Base-by-base conservation (phyloP, 129 eudicot species). In the Pittosporum tobira region DNA sequence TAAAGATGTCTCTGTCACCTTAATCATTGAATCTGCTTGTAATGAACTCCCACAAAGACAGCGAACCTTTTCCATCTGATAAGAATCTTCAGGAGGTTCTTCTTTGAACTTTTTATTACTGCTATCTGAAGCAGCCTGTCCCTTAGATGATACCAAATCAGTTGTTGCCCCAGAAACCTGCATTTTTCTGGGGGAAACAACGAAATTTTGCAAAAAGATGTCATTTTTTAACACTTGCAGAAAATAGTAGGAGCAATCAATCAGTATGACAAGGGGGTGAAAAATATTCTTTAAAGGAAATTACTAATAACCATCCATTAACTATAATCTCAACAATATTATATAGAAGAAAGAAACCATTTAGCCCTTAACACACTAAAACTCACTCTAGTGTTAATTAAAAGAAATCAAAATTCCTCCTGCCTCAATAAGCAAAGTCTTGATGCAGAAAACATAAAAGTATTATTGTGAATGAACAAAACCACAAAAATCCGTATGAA, bases 31-130 rank as follows among this genome's bases (percentile, higher is more conserved):
- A 60, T 93, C 94, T 40, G 84, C 62, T 34, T 70, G 78, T 62
- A 79, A 56, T 4, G 86, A 51, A 77, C 74, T 84, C 38, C 96
- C 96, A 81, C 99, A 93, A 18, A 74, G 82, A 66, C 99, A 93
- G 26, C 99, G 93, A 45, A 84, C 73, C 66, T 81, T 93, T 34
- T 91, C 88, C 69, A 63, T 61, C 57, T 70, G 88, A 70, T 74
- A 61, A 37, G 75, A 54, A 52, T 76, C 93, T 57, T 74, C 93
- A 59, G 51, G 44, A 59, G 51, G 44, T 70, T 93, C 96, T 71
- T 79, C 94, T 54, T 81, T 84, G 13, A 72, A 66, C 66, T 73
- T 77, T 31, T 66, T 57, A 43, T 50, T 67, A 43, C 77, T 65
- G 59, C 71, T 63, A 51, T 87, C 88, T 25, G 91, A 79, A 59